Conservation (phyloP, 352 stramenopile species). For the Phytophthora capsici region DNA sequence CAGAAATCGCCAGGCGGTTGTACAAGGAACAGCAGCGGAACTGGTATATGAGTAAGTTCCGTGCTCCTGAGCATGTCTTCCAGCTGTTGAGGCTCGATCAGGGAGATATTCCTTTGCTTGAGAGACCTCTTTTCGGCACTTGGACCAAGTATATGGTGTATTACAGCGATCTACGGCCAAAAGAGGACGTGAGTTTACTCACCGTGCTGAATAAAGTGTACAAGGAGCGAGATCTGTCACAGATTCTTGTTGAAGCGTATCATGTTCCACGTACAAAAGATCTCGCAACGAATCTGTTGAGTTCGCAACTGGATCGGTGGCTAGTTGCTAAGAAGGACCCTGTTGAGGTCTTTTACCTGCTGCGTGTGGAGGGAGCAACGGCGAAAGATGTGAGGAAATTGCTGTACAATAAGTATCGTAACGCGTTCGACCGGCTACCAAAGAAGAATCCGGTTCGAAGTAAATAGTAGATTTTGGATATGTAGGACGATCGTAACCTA, state of each 20-base stretch:
- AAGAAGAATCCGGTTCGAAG: not conserved
- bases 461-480: not conserved
- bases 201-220: not conserved
- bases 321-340: not conserved
- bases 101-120: constrained; percentile 1
- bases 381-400: not conserved
- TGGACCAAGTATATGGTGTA: constrained; percentile 12
- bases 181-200: not conserved
- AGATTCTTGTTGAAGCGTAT: not conserved
- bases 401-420: constrained; percentile 1
- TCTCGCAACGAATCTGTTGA: not conserved
- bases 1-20: not conserved
- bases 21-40: not conserved
- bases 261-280: not conserved
- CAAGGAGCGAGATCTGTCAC: not conserved
- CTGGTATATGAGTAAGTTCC: not conserved
- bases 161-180: not conserved
- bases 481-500: too few species aligned
- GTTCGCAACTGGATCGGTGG: not conserved
- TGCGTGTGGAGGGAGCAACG: not conserved
- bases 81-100: constrained; percentile 10
- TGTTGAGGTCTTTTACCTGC: not conserved
- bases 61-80: not conserved
- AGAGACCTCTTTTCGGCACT: not conserved
- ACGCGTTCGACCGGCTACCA: not conserved